Base-by-base conservation (phyloP, 2,329 filamentous ascomycete species). In the Pseudocercospora musae region DNA sequence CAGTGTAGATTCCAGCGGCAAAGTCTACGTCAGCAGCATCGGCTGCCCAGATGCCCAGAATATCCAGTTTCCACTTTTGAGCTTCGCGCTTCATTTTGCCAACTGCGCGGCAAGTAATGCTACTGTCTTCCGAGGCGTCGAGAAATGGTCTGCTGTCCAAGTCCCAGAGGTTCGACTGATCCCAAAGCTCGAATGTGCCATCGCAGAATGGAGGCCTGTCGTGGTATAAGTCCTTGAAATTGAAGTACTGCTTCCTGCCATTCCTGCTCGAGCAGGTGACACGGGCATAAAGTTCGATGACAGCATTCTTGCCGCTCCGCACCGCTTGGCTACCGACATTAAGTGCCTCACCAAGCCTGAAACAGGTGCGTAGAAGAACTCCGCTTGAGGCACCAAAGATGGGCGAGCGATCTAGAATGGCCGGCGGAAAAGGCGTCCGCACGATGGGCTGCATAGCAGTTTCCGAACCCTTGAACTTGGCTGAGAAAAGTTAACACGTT, bases 211-310 rank as follows among this genome's bases (percentile, higher is more conserved):
- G 87, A 4, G 82, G 81, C 10, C 78, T 79, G 20, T 85, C 80
- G 63, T 85, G 84, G 67, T 86, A 87, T 0, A 90, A 73, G 68
- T 89, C 87, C 42, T 79, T 78, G 55, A 90, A 84, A n/a, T 85
- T 80, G 65, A 90, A 89, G 59, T 84, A 78, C 69, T 91, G 87
- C 64, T 81, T 84, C 21, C 64, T 66, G 23, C 48, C 53, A 25
- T 87, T 84, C 0, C 87, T 82, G 58, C 77, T 81, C 0, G 87
- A 89, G 57, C 79, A 80, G 1, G 78, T 78, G 1, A 90, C 83
- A 25, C 84, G 80, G 3, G 86, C 86, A 69, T 87, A 91, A 0
- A 90, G 74, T 71, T 90, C 87, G 62, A 90, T 81, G 0, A 83
- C 58, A 6, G 80, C 71, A 3, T 78, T 78, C 57, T 83, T 80